Conservation (phyloP, 1,284 basidiomycete species). For the Fomitopsis pinicola region DNA sequence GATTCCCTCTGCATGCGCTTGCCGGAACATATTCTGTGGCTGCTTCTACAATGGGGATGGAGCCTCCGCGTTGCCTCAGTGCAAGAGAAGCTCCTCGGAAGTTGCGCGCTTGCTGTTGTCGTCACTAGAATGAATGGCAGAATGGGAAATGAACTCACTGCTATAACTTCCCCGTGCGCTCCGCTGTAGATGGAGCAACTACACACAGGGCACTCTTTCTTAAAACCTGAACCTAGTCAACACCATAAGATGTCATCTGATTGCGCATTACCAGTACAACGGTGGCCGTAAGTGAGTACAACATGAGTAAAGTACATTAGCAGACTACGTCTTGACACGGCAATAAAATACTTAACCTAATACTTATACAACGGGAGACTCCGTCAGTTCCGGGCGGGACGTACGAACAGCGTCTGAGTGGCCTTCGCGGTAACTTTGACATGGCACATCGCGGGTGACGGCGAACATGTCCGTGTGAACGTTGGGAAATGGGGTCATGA, state of each 20-base stretch:
- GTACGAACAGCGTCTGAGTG: background rate
- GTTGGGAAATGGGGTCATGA: background rate
- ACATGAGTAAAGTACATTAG: background rate
- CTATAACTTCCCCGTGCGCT: background rate
- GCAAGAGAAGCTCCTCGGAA: background rate
- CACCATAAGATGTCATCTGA: background rate
- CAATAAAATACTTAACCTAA: background rate
- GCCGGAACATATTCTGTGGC: background rate
- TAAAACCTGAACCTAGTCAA: background rate
- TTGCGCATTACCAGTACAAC: background rate
- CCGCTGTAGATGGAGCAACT: background rate
- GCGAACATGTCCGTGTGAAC: background rate
- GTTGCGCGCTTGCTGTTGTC: background rate
- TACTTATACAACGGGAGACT: background rate
- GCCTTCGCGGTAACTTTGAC: background rate
- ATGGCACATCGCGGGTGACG: background rate
- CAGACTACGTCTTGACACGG: background rate
- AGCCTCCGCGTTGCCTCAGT: background rate
- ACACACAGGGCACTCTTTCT: background rate
- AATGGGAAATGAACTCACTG: background rate
- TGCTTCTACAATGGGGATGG: background rate
- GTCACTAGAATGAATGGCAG: background rate
- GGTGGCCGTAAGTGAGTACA: background rate
- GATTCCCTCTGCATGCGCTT: background rate
- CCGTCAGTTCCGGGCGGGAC: background rate